Base-by-base conservation (phyloP, 2,329 filamentous ascomycete genomes). In the Cryoendolithus antarcticus region DNA sequence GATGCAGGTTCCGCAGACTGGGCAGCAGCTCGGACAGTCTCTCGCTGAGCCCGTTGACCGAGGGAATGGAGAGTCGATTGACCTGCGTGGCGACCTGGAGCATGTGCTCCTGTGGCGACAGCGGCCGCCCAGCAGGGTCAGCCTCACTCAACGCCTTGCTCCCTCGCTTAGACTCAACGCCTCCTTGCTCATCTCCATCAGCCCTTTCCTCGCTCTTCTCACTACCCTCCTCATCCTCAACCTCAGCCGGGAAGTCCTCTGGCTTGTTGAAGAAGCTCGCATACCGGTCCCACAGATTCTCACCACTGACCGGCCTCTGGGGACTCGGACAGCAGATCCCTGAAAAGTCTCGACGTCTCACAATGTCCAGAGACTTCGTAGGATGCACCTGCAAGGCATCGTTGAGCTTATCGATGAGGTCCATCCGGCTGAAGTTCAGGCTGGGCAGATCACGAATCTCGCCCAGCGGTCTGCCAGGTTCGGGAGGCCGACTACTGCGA, bases 351-450 rank as follows among this genome's bases (percentile, higher is more conserved):
- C 51, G 51, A 9, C 52, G 52, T 21, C 46, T 49, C 12, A 56
- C 46, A 5, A 55, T 35, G 4, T 63, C 63, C 44, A 63, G 46
- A 7, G 64, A 66, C 34, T 59, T 56, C 5, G 58, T 58, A 5
- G 55, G 47, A 6, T 58, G 59, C 15, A 58, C 47, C 8, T 42
- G 35, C 6, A 42, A 34, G 9, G 60, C 64, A 31, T 66, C 62
- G 27, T 64, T 63, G 24, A 69, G 46, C 48, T 62, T 65, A 31
- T 63, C 60, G 38, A 68, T 57, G 34, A 70, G 50, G 45, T 69
- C 59, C 48, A 63, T 62, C 6, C 57, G 57, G 42, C 66, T 69
- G 53, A 70, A 69, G 43, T 67, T 62, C 43, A 70, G 56, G 6
- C 63, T 66, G 9, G 66, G 66, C 24, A 70, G 54, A 9, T 62